A percentile compares a stretch with the other conserved stretches of the same genome.
Evolutionary conservation across 2,329 filamentous ascomycete genomes (phyloP).

Genomic region (Beauveria medogensis): DNA sequence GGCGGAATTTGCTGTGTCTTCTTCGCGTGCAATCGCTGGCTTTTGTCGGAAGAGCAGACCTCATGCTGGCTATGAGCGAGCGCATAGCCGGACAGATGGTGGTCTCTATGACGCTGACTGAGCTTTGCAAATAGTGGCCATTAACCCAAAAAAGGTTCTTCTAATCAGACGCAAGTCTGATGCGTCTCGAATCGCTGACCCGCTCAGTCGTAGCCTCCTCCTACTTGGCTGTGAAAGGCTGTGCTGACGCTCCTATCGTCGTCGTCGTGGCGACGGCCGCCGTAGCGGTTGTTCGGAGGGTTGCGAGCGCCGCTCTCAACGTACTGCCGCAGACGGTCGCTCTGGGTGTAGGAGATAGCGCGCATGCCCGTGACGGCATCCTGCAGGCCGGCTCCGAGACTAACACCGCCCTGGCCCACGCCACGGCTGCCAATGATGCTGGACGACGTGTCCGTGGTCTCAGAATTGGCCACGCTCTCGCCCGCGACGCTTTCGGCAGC

Average conservation of each 20-base stretch:
- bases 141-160: not conserved
- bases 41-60: not conserved
- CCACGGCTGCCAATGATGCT: conserved; percentile 70
- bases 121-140: not conserved
- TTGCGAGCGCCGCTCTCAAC: conserved; percentile 76
- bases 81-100: not conserved
- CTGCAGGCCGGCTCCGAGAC: conserved; percentile 72
- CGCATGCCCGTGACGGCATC: conserved; percentile 60
- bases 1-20: not conserved
- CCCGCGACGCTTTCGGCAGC: conserved; percentile 75
- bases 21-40: not conserved
- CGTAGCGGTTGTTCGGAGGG: conserved; percentile 59
- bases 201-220: conserved; percentile 49
- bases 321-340: conserved; percentile 85
- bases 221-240: conserved; percentile 92
- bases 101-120: not conserved
- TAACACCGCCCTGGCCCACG: conserved; percentile 78
- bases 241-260: conserved; percentile 95
- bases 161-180: not conserved
- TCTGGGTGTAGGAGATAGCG: conserved; percentile 49
- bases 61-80: not conserved
- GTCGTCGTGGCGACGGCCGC: conserved; percentile 70
- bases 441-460: conserved; percentile 75
- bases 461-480: conserved; percentile 85
- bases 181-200: not conserved